Evolutionary conservation across 345 rosid genomes (phyloP), one percentile per base, ranked within the genome.

Genomic region (Litchi chinensis): DNA sequence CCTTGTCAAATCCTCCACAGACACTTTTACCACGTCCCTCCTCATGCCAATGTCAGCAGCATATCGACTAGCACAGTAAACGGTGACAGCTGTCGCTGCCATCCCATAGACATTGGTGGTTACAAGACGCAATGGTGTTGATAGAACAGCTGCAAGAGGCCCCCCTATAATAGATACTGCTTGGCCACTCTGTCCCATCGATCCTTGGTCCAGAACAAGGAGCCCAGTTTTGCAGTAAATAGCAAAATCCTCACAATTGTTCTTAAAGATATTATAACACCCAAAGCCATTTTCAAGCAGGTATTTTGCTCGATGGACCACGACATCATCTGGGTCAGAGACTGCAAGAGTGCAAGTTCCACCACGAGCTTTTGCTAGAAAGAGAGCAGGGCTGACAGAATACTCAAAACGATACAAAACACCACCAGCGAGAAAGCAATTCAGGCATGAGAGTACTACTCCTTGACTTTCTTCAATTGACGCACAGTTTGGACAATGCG

Each of bases 331-430:
- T 0, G 86, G 85, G 76, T 92, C 95, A 0, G 97, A 63, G 46
- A 84, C 91, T 0, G 95, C 95, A n/a, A 91, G 95, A 6, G 98
- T 91, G 83, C 99, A 93, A 50, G 99, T 95, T 72, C 97, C 97
- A 10, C 98, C 98, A 2, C 98, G 92, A 12, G 95, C 97, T 83
- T 92, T 93, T 8, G 94, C 93, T 0, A 95, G 87, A 73, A 92
- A 95, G 81, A 86, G 91, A 71, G 97, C 93, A 0, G 95, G 92
- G 46, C 64, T 88, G 68, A 93, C 99, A 0, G 91, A 87, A 80
- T 95, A 95, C 86, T 88, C 88, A 41, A 95, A 95, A 16, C 93
- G 92, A 41, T 90, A 95, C 82, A 93, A 67, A 68, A 88, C 65
- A 24, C 99, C 97, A 18, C 97, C 95, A 10, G 94, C 90, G 68